Percentiles rank a stretch among this genome's conserved stretches.
phyloP scores from a whole-genome alignment of 78 protist genomes.

The Monocercomonoides exilis region DNA sequence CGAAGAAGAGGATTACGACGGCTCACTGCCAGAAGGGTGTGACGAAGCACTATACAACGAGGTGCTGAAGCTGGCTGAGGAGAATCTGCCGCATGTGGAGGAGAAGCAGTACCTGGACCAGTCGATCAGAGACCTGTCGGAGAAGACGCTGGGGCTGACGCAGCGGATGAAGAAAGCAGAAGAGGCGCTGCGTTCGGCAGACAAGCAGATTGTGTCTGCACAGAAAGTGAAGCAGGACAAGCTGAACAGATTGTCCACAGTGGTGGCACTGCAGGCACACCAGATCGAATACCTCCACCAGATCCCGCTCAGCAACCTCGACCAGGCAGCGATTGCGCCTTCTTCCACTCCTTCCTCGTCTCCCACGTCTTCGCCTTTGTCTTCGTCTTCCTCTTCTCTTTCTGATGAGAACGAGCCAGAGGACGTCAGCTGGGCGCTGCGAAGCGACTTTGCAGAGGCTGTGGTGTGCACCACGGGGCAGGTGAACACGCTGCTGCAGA shows the following conservation, averaged over 20 bases:
- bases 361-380: not conserved
- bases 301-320: not conserved
- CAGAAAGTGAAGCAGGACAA: not conserved
- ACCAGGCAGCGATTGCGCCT: not conserved
- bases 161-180: not conserved
- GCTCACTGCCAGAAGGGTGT: not conserved
- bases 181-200: not conserved
- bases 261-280: not conserved
- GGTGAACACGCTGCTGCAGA: not conserved
- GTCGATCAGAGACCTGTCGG: not conserved
- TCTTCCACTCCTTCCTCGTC: not conserved
- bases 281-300: not conserved
- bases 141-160: not conserved
- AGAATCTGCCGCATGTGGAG: not conserved
- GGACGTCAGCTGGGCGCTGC: not conserved
- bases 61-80: not conserved
- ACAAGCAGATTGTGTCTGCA: not conserved
- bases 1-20: not conserved
- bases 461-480: not conserved
- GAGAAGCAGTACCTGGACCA: not conserved
- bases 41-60: not conserved
- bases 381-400: not conserved
- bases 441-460: not conserved
- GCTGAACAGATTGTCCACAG: not conserved
- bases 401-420: not conserved